phyloP scores from a whole-genome alignment of 2,329 filamentous ascomycete genomes.

The Xylaria sp. region DNA sequence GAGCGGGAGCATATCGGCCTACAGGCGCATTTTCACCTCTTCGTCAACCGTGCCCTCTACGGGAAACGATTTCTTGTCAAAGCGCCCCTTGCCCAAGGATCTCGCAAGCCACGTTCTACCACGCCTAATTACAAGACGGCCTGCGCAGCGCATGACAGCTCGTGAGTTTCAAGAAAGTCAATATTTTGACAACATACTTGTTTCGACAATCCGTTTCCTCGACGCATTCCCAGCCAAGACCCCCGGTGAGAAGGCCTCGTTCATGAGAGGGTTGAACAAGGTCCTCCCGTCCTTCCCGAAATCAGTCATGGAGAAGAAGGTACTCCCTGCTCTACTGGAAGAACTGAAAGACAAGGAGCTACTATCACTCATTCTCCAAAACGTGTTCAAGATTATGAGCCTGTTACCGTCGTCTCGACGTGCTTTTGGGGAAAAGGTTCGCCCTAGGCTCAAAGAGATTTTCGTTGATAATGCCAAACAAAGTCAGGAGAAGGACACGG shows the following conservation, averaged over 20 bases:
- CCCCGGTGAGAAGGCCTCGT: conserved; percentile 87
- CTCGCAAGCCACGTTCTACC: conserved; percentile 81
- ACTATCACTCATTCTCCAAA: conserved; percentile 85
- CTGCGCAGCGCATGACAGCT: conserved; percentile 87
- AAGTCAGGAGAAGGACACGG: conserved; percentile 77
- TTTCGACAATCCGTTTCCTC: conserved; percentile 95
- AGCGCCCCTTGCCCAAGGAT: conserved; percentile 81
- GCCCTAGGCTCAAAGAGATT: conserved; percentile 84
- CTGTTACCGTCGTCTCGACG: conserved; percentile 80
- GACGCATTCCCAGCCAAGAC: conserved; percentile 93
- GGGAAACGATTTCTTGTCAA: conserved; percentile 85
- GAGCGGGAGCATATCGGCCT: conserved; percentile 81
- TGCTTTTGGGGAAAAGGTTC: conserved; percentile 84
- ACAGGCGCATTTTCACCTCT: conserved; percentile 84
- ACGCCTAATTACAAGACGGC: conserved; percentile 84
- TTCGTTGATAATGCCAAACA: conserved; percentile 74
- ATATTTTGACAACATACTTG: conserved; percentile 96
- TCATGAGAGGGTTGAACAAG: conserved; percentile 86
- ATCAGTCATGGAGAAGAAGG: conserved; percentile 93
- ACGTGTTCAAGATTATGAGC: conserved; percentile 89
- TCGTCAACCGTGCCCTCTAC: conserved; percentile 81
- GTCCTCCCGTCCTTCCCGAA: conserved; percentile 93
- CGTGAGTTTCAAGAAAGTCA: conserved; percentile 93
- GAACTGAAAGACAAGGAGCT: conserved; percentile 94
- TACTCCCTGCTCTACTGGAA: conserved; percentile 87